These are phyloP conservation scores for Anthoceros angustus DNA, from an alignment of 225 moss, liverwort and hornwort genomes.

Conservation along the genomic window DNA sequence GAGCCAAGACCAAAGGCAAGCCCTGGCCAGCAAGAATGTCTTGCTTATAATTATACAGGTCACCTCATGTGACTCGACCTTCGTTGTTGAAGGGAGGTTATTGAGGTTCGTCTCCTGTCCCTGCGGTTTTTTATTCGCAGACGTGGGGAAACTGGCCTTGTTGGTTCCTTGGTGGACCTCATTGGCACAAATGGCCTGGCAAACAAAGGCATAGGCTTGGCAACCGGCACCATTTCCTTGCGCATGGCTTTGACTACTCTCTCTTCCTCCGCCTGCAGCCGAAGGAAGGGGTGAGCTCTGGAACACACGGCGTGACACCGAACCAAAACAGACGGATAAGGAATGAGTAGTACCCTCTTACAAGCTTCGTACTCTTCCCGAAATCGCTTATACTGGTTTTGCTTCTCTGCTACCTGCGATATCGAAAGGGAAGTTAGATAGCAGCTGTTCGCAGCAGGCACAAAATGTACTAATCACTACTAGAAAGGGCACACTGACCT, in stretches of 20 bases:
- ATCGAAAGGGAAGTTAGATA: not conserved
- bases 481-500: constrained; percentile 28
- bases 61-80: not conserved
- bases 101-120: not conserved
- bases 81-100: not conserved
- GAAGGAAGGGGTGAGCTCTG: not conserved
- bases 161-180: constrained; percentile 50
- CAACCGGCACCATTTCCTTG: constrained; percentile 69
- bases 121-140: not conserved
- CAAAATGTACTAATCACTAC: not conserved
- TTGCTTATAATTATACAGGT: not conserved
- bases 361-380: constrained; percentile 91
- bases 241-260: constrained; percentile 69
- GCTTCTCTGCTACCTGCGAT: constrained; percentile 65
- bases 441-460: not conserved
- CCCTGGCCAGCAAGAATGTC: too few species aligned
- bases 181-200: constrained; percentile 42
- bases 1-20: too few species aligned
- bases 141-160: constrained; percentile 51
- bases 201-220: constrained; percentile 64
- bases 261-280: constrained; percentile 60
- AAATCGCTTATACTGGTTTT: constrained; percentile 72
- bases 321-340: not conserved
- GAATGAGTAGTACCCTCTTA: constrained; percentile 32
- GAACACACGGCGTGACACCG: not conserved